Percentiles rank a stretch among this genome's conserved stretches.
Conservation (phyloP, 768 basidiomycete genomes). For the Pleurotus cornucopiae region DNA sequence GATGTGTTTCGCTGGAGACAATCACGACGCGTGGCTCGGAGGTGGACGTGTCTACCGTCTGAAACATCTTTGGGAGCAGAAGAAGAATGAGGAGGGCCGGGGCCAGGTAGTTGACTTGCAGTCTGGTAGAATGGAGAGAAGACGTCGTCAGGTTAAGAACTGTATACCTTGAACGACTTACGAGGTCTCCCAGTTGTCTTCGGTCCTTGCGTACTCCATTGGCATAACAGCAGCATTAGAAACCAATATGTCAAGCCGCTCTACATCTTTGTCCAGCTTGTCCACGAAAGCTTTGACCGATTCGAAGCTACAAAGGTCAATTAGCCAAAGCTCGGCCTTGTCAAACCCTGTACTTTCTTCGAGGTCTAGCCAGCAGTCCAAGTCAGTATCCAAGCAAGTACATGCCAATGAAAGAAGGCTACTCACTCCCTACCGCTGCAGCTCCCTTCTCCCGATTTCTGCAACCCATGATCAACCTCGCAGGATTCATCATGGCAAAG, state of each 20-base stretch:
- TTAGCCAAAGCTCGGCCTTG: constrained; percentile 30
- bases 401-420: background rate
- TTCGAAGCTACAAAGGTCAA: constrained; percentile 37
- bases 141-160: too few relatives aligned
- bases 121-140: constrained; percentile 20
- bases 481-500: constrained; percentile 40
- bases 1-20: constrained; percentile 40
- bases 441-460: constrained; percentile 30
- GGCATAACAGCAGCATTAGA: constrained; percentile 33
- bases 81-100: constrained; percentile 35
- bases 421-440: constrained; percentile 29
- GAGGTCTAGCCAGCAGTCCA: constrained; percentile 16
- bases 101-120: constrained; percentile 45
- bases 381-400: background rate
- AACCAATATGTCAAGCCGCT: constrained; percentile 39
- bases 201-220: constrained; percentile 17
- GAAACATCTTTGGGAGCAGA: constrained; percentile 38
- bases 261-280: constrained; percentile 25
- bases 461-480: constrained; percentile 35
- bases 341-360: constrained; percentile 27
- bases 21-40: constrained; percentile 34
- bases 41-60: constrained; percentile 22
- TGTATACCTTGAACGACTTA: constrained; percentile 15
- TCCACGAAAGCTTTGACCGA: constrained; percentile 36
- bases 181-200: constrained; percentile 45